Base-by-base conservation (phyloP, 345 rosid genomes). In the Camelina sativa region DNA sequence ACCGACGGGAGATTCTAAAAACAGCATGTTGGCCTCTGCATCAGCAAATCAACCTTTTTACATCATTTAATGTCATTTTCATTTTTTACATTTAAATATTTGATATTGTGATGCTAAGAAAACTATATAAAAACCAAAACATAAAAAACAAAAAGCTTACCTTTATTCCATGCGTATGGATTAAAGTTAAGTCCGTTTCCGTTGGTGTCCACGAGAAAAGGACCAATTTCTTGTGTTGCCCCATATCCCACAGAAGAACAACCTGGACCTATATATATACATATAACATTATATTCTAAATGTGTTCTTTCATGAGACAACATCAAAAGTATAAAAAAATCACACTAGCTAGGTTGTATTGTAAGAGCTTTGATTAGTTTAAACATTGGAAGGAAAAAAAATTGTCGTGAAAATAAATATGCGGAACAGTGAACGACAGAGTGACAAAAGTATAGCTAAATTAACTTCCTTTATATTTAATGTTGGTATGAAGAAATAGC, bases 231-330 rank as follows among this genome's bases (percentile, higher is more conserved):
- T 85, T 95, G 96, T 76, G 99, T 88, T 83, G 97, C 99, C 48
- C 99, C 99, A 72, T 95, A 90, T 79, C 97, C 99, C 82, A 95
- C 96, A 78, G 99, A 95, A 75, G 98, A 95, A 84, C 98, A 95
- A 60, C 98, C 97, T 72, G 99, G 99, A 76, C 99, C 99, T 95
- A 53, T 84, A 74, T 84, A 83, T 62, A 50, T 15, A 56, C 0
- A 11, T 11, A 51, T n/a, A n/a, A n/a, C 17, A 37, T 71, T 46
- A 53, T 20, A 52, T 22, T 23, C 23, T 34, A 62, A 43, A 16
- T 62, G 64, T 68, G 47, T 75, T 69, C 57, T 61, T 50, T 30
- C 16, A 46, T 43, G 43, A 53, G 65, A 69, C 48, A 60, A 51
- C 47, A 38, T 32, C 9, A 28, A 46, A 47, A 4, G 28, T 12